A percentile compares a stretch with the other conserved stretches of the same genome.
These are phyloP conservation scores for Haplographium delicatum DNA, from an alignment of 495 filamentous ascomycete genomes.

Conservation along the genomic window DNA sequence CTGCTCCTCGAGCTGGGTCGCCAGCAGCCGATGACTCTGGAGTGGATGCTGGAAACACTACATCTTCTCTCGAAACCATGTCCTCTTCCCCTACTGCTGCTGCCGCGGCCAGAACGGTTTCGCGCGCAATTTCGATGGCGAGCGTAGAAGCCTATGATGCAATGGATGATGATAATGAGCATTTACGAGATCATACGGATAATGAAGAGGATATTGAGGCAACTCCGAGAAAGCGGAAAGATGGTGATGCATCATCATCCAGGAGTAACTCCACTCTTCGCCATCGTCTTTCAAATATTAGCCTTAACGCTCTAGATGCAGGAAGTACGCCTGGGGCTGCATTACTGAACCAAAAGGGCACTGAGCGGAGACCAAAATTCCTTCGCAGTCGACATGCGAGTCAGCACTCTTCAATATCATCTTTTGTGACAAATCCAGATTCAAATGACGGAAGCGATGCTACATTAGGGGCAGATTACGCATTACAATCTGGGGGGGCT, in stretches of 20 bases:
- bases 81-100: conserved; percentile 64
- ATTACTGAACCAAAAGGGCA: conserved; percentile 23
- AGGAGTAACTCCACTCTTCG: conserved; percentile 35
- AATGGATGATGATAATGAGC: background rate
- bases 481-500: conserved; percentile 78
- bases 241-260: conserved; percentile 34
- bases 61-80: conserved; percentile 54
- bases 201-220: conserved; percentile 28
- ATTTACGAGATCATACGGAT: conserved; percentile 19
- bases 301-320: conserved; percentile 23
- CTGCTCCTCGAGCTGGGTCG: conserved; percentile 12
- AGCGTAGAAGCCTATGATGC: conserved; percentile 21
- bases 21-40: conserved; percentile 19
- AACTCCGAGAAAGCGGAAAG: conserved; percentile 34
- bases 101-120: conserved; percentile 52
- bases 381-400: conserved; percentile 68
- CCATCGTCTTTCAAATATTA: conserved; percentile 28
- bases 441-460: conserved; percentile 58
- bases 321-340: conserved; percentile 28
- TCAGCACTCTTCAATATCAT: conserved; percentile 74
- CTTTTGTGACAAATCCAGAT: conserved; percentile 56
- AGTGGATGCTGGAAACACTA: conserved; percentile 40
- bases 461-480: conserved; percentile 77
- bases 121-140: conserved; percentile 43
- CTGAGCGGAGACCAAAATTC: conserved; percentile 60